phyloP scores from a whole-genome alignment of 257 asterid species.

The Solanum rostratum region DNA sequence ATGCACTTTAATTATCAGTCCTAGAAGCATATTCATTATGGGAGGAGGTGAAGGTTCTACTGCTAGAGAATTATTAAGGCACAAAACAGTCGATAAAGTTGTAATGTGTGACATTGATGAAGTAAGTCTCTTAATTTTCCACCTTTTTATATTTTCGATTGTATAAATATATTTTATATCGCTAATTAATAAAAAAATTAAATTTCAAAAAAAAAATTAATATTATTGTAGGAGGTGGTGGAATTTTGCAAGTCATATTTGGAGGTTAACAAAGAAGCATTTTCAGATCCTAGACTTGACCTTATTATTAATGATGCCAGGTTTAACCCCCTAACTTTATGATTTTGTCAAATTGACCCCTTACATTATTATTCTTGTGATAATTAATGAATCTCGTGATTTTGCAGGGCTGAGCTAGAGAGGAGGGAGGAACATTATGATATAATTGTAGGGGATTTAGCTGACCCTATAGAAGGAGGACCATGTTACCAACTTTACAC shows the following conservation, averaged over 20 bases:
- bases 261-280: constrained; percentile 68
- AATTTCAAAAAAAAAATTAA: neutral
- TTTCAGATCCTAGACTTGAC: constrained; percentile 62
- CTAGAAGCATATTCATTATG: constrained; percentile 79
- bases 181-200: neutral
- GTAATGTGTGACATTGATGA: constrained; percentile 94
- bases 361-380: neutral
- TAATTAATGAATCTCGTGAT: neutral
- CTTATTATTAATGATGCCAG: constrained; percentile 85
- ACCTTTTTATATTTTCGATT: neutral
- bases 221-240: constrained; percentile 69
- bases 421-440: constrained; percentile 63
- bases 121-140: constrained; percentile 21
- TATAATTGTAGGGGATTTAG: constrained; percentile 87
- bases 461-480: constrained; percentile 96
- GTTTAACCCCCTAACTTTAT: constrained; percentile 12
- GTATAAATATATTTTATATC: neutral
- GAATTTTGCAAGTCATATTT: constrained; percentile 75
- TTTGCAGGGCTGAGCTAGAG: constrained; percentile 73
- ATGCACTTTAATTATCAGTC: constrained; percentile 27
- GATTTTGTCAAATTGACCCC: neutral
- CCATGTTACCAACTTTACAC: constrained; percentile 93
- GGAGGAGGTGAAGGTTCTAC: constrained; percentile 99
- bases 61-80: constrained; percentile 83
- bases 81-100: constrained; percentile 63